These are phyloP conservation scores for Alloteropsis angusta DNA, from an alignment of 202 grass and related monocot genomes.

Conservation along the genomic window DNA sequence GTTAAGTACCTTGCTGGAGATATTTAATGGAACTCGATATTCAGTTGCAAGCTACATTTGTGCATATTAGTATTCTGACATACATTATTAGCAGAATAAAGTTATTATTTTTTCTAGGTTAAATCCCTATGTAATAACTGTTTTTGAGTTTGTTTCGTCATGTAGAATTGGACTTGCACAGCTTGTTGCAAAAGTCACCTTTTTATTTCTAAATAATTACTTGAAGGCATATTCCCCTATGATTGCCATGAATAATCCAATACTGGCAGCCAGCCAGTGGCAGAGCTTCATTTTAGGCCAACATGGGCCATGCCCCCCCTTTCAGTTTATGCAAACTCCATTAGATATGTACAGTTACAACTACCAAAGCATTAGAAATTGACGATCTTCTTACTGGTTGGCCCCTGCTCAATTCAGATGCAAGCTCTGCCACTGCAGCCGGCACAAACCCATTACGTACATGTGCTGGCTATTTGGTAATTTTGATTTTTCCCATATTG, in stretches of 20 bases:
- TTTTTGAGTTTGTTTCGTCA: not conserved
- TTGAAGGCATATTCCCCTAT: not conserved
- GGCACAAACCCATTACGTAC: not conserved
- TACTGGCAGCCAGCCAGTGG: not conserved
- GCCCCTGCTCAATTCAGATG: too few species aligned
- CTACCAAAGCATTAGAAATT: too few species aligned
- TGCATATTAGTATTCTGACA: not conserved
- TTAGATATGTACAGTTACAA: too few species aligned
- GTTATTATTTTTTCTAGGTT: not conserved
- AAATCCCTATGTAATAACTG: not conserved
- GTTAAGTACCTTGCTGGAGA: not conserved
- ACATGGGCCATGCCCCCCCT: too few species aligned
- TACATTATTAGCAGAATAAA: not conserved
- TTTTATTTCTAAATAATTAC: not conserved
- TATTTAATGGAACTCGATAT: not conserved
- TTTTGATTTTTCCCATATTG: not conserved
- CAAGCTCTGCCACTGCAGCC: too few species aligned
- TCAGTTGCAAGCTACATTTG: not conserved
- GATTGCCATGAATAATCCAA: not conserved
- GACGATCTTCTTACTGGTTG: too few species aligned
- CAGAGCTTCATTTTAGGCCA: too few species aligned
- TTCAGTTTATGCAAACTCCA: too few species aligned
- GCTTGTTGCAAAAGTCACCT: not conserved
- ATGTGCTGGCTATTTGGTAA: not conserved
- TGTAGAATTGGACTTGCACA: not conserved